Evolutionary conservation across 306 rosid genomes (phyloP).

Genomic region (Cucurbita moschata): DNA sequence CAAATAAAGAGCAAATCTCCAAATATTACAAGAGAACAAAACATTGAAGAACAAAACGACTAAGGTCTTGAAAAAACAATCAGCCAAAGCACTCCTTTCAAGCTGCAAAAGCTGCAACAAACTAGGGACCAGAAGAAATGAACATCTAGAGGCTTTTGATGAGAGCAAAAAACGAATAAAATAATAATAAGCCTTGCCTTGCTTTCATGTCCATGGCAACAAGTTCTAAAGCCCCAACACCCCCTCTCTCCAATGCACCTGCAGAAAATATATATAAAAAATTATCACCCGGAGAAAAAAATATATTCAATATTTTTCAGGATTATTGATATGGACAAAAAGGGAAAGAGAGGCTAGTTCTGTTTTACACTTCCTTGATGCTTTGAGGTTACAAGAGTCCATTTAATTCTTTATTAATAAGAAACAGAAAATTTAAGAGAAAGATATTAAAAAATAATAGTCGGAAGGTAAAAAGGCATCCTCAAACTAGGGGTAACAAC

Average conservation of each 20-base stretch:
- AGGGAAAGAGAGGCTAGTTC: not conserved
- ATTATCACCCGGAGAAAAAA: not conserved
- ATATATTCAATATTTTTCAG: not conserved
- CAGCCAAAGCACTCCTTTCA: not conserved
- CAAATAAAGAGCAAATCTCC: not conserved
- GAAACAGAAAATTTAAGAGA: not conserved
- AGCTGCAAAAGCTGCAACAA: not conserved
- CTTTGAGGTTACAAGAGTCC: not conserved
- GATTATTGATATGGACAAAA: not conserved
- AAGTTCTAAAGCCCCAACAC: constrained; percentile 98
- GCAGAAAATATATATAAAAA: not conserved
- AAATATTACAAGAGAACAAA: not conserved
- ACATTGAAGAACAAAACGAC: not conserved
- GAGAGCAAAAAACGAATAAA: not conserved
- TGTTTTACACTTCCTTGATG: not conserved
- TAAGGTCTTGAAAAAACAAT: not conserved
- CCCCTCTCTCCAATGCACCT: constrained; percentile 93
- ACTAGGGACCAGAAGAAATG: not conserved
- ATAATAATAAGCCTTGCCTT: constrained; percentile 32
- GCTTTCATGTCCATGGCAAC: constrained; percentile 99
- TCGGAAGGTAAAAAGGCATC: not conserved
- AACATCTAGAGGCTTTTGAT: not conserved
- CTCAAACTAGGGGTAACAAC: not conserved
- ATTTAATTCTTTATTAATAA: not conserved
- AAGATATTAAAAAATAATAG: not conserved